phyloP scores from a whole-genome alignment of 2,329 filamentous ascomycete genomes.

The Ceratocystis cacaofunesta region DNA sequence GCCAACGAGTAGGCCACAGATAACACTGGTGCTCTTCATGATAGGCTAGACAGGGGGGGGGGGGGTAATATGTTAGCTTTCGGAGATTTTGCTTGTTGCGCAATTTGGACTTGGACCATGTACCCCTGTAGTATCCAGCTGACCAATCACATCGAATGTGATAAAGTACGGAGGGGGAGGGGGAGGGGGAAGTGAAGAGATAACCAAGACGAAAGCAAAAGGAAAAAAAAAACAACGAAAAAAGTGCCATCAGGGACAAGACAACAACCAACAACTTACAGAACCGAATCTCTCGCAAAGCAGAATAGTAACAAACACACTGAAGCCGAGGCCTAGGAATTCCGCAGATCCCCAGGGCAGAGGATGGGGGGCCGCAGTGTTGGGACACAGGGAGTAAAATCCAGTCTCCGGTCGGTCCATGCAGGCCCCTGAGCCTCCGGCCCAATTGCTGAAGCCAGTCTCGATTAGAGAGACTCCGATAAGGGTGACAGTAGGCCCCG shows the following conservation, averaged over 20 bases:
- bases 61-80: not conserved
- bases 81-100: not conserved
- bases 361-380: constrained; percentile 52
- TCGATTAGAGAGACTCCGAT: constrained; percentile 62
- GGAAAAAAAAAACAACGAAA: not conserved
- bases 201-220: not conserved
- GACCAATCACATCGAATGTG: not conserved
- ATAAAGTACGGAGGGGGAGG: not conserved
- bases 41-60: constrained; percentile 36
- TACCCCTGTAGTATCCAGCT: not conserved
- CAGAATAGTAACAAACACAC: constrained; percentile 66
- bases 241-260: not conserved
- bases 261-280: not conserved
- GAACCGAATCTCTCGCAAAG: constrained; percentile 67
- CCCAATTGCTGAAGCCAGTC: constrained; percentile 63
- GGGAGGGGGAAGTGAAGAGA: not conserved
- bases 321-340: constrained; percentile 65
- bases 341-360: constrained; percentile 67
- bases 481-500: constrained; percentile 49
- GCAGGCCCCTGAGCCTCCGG: constrained; percentile 53
- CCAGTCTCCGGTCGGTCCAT: constrained; percentile 33
- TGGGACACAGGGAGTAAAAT: constrained; percentile 50
- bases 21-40: constrained; percentile 67
- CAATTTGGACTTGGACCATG: not conserved
- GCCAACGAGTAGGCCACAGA: constrained; percentile 57